A percentile compares a stretch with the other conserved stretches of the same genome.
Evolutionary conservation across 2,329 filamentous ascomycete species (phyloP).

Genomic region (Falciphora oryzae): DNA sequence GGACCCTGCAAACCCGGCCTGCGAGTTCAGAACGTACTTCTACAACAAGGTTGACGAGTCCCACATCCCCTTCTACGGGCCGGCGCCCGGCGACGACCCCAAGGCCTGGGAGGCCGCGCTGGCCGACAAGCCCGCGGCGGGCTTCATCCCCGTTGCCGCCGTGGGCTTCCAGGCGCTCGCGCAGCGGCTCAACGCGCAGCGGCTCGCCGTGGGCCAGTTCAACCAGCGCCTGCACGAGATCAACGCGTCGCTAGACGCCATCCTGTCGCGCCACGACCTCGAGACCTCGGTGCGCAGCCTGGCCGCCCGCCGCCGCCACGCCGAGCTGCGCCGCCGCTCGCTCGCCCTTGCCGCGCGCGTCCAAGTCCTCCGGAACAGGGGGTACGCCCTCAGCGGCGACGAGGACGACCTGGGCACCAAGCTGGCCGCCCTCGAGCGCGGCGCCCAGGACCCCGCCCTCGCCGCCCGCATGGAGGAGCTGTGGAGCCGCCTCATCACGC

Average conservation of each 20-base stretch:
- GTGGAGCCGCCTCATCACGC: slow-evolving; percentile 73
- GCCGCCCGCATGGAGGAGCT: slow-evolving; percentile 75
- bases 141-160: slow-evolving; percentile 71
- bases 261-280: slow-evolving; percentile 72
- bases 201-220: slow-evolving; percentile 61
- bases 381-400: slow-evolving; percentile 72
- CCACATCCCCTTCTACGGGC: slow-evolving; percentile 70
- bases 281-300: slow-evolving; percentile 68
- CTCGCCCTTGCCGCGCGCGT: slow-evolving; percentile 72
- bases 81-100: slow-evolving; percentile 63
- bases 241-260: slow-evolving; percentile 65
- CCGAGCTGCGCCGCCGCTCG: slow-evolving; percentile 65
- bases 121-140: slow-evolving; percentile 68
- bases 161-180: slow-evolving; percentile 68
- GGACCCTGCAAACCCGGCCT: slow-evolving; percentile 62
- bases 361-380: slow-evolving; percentile 73
- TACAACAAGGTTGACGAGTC: slow-evolving; percentile 78
- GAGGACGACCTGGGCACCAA: slow-evolving; percentile 75
- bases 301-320: slow-evolving; percentile 67
- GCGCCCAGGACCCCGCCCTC: slow-evolving; percentile 68
- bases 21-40: slow-evolving; percentile 76
- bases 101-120: slow-evolving; percentile 81
- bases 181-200: slow-evolving; percentile 67
- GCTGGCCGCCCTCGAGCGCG: slow-evolving; percentile 61
- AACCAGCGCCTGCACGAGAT: slow-evolving; percentile 72